Evolutionary conservation across 1,284 basidiomycete species (phyloP), one percentile per base, ranked within the genome.

Genomic region (Trametes versicolor): DNA sequence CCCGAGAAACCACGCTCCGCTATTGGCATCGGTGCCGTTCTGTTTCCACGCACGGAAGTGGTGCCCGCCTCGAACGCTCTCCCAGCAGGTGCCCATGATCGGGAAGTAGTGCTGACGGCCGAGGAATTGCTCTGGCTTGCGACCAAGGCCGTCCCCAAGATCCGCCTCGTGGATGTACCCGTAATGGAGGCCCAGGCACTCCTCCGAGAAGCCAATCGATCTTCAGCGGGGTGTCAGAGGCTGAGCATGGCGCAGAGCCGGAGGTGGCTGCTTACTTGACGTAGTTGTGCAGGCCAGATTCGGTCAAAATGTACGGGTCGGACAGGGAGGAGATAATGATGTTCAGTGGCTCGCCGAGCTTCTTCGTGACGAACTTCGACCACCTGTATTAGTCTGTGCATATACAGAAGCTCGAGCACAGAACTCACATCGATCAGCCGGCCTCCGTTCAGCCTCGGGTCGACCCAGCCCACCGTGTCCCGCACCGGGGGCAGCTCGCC

Each of bases 371-470:
- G 75, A 82, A 93, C 92, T 93, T 67, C 27, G n/a, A n/a, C n/a
- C n/a, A n/a, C n/a, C n/a, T n/a, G n/a, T n/a, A n/a, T n/a, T n/a
- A n/a, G n/a, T n/a, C n/a, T n/a, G n/a, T n/a, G n/a, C n/a, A n/a
- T n/a, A n/a, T n/a, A n/a, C n/a, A 34, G 36, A 21, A 21, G 32
- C 29, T 34, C 49, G 0, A 2, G 4, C 39, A 58, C 27, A 49
- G 58, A n/a, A 68, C 70, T 49, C 53, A 69, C 70, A 43, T 69
- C 67, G 41, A 94, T 79, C 65, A 93, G 82, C 39, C 82, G 82
- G 10, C 92, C 92, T 37, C 92, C 92, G 60, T 87, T 83, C 32
- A 85, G 68, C 54, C 91, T 81, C 25, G 92, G 93, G 75, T 93
- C 92, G 49, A 80, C 75, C 91, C 90, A 94, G 34, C 89, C 90